Evolutionary conservation across 2,329 filamentous ascomycete species (phyloP).

Genomic region (Lachnellula arida): DNA sequence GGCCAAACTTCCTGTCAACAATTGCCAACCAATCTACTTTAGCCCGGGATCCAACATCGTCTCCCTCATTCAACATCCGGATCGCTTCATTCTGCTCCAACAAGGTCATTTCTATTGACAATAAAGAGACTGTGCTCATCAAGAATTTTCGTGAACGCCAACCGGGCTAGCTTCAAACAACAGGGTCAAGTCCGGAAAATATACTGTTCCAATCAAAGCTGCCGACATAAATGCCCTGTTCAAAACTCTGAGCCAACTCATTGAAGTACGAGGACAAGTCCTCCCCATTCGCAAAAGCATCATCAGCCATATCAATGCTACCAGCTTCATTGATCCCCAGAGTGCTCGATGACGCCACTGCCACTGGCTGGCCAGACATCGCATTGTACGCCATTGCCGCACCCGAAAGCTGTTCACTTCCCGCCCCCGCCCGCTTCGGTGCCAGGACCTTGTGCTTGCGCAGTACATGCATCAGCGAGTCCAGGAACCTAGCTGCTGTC

Average conservation of each 20-base stretch:
- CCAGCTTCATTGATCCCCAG: neutral
- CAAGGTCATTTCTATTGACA: too few species aligned
- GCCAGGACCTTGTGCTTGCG: conserved; percentile 15
- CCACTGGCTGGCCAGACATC: neutral
- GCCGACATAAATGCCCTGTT: conserved; percentile 5
- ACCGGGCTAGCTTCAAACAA: too few species aligned
- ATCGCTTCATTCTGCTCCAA: too few species aligned
- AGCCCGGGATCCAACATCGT: too few species aligned
- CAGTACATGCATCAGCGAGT: conserved; percentile 31
- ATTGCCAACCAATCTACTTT: too few species aligned
- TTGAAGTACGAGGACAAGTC: conserved; percentile 6
- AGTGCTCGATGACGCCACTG: neutral
- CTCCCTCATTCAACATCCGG: too few species aligned
- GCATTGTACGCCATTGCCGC: neutral
- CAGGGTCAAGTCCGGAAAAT: conserved; percentile 7
- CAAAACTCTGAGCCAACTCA: conserved; percentile 9
- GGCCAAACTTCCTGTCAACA: too few species aligned
- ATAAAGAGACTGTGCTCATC: too few species aligned
- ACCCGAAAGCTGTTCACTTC: neutral
- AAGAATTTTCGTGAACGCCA: too few species aligned
- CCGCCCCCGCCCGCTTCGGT: neutral
- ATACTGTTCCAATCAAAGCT: conserved; percentile 10
- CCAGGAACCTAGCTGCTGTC: conserved; percentile 29
- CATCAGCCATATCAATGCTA: neutral
- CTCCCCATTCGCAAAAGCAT: neutral